Evolutionary conservation across 2,329 filamentous ascomycete species (phyloP).

Genomic region (Ambrosiella cleistominuta): DNA sequence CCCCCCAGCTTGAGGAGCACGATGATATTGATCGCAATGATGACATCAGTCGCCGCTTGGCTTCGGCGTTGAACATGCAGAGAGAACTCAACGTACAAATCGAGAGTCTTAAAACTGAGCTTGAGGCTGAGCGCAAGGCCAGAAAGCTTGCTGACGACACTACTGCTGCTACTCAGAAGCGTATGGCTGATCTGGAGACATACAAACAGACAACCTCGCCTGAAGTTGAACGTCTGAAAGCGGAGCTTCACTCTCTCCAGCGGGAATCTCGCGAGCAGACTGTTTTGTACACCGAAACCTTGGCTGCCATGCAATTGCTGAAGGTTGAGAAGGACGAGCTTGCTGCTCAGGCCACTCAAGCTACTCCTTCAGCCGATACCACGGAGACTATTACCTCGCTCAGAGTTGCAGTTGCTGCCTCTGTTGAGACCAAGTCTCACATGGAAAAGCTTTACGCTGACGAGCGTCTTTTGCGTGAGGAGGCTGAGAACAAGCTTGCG

Average conservation of each 20-base stretch:
- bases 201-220: slow-evolving; percentile 69
- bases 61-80: slow-evolving; percentile 61
- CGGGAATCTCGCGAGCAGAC: slow-evolving; percentile 66
- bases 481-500: slow-evolving; percentile 56
- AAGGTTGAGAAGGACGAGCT: slow-evolving; percentile 74
- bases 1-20: slow-evolving; percentile 40
- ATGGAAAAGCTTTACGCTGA: slow-evolving; percentile 71
- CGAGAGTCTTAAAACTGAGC: slow-evolving; percentile 49
- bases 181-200: slow-evolving; percentile 66
- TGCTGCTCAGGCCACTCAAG: slow-evolving; percentile 47
- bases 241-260: slow-evolving; percentile 67
- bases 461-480: slow-evolving; percentile 59
- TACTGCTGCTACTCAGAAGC: slow-evolving; percentile 60
- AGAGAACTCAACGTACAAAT: slow-evolving; percentile 64
- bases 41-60: slow-evolving; percentile 68
- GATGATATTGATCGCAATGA: slow-evolving; percentile 45
- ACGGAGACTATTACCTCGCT: slow-evolving; percentile 55
- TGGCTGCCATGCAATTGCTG: slow-evolving; percentile 57
- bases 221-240: slow-evolving; percentile 70
- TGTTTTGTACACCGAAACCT: slow-evolving; percentile 57
- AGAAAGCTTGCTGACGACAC: slow-evolving; percentile 80
- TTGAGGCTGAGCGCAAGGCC: slow-evolving; percentile 65
- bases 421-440: slow-evolving; percentile 55
- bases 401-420: slow-evolving; percentile 60
- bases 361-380: slow-evolving; percentile 52